Evolutionary conservation across 2,329 filamentous ascomycete genomes (phyloP), one percentile per base, ranked within the genome.

Genomic region (Keithomyces neogunnii): DNA sequence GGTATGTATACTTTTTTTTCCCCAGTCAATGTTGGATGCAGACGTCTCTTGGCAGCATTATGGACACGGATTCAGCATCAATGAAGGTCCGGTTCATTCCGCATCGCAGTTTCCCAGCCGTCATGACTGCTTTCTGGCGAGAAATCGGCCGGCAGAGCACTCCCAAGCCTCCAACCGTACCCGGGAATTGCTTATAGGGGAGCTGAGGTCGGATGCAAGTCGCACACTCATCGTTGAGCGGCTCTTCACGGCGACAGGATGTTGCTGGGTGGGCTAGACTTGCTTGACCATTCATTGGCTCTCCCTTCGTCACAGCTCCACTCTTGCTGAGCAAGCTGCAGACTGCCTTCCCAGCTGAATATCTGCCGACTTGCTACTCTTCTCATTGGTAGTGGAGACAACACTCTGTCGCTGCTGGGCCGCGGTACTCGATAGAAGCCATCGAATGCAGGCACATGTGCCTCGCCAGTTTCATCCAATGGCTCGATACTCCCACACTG

Each of bases 1-100:
- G 53, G 53, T 54, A 47, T 5, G 53, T 52, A 6, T 3, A 30
- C 30, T 5, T 5, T 19, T n/a, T 45, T 36, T 6, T 28, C 13
- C 36, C 39, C 9, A 31, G 45, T 11, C 31, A 26, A 32, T 47
- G 28, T 44, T 44, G 26, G 40, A 44, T 29, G 40, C 26, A 29
- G 9, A 30, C 30, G 10, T 31, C 48, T n/a, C 19, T 43, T 45
- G 47, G 33, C 48, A 19, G n/a, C 32, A 28, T 5, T 8, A 26
- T 11, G n/a, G 40, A 30, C 6, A 13, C 40, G 6, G 26, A 6
- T 4, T 29, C 39, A 44, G 40, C 40, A 44, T 30, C 40, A 30
- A 3, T 11, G 40, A 30, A 40, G n/a, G n/a, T 40, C 38, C 38
- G 26, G 5, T 2, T 13, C 38, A 40, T 40, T 26, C 10, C 3